Evolutionary conservation across 306 rosid genomes (phyloP), one percentile per base, ranked within the genome.

Genomic region (Lupinus albus): DNA sequence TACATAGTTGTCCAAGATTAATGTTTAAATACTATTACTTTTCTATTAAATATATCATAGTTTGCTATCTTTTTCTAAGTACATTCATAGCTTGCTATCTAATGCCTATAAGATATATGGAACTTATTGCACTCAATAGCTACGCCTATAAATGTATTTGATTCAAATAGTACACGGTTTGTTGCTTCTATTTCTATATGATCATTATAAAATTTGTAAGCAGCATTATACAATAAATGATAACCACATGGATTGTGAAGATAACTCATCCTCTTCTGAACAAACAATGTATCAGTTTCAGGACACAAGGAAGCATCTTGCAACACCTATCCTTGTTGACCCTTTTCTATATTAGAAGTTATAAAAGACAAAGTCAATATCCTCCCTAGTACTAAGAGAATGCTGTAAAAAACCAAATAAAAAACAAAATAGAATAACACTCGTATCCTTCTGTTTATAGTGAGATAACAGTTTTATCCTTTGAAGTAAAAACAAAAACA

Each of bases 311-410:
- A 5, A 8, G 55, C 0, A 15, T 49, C 25, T 8, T 49, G 11
- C 8, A 49, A 14, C 28, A 49, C 55, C 55, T 50, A 17, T 33
- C 49, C 41, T 50, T 50, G 12, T 66, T 12, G 39, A 12, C 18
- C 33, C 28, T 51, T 61, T 25, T 18, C 11, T 33, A 5, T 1
- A 6, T 18, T 28, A 10, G 49, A 5, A 67, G 25, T 59, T 58
- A 0, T 49, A 65, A 57, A 67, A 52, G 47, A 67, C 55, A 25
- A n/a, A n/a, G n/a, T n/a, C n/a, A n/a, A n/a, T n/a, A n/a, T n/a
- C n/a, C n/a, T n/a, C n/a, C n/a, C n/a, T n/a, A n/a, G n/a, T n/a
- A n/a, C n/a, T n/a, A n/a, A n/a, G n/a, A n/a, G n/a, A n/a, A n/a
- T n/a, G n/a, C n/a, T n/a, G n/a, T n/a, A n/a, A n/a, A n/a, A n/a